Evolutionary conservation across 2,329 filamentous ascomycete genomes (phyloP), one percentile per base, ranked within the genome.

Genomic region (Colletotrichum sp.): DNA sequence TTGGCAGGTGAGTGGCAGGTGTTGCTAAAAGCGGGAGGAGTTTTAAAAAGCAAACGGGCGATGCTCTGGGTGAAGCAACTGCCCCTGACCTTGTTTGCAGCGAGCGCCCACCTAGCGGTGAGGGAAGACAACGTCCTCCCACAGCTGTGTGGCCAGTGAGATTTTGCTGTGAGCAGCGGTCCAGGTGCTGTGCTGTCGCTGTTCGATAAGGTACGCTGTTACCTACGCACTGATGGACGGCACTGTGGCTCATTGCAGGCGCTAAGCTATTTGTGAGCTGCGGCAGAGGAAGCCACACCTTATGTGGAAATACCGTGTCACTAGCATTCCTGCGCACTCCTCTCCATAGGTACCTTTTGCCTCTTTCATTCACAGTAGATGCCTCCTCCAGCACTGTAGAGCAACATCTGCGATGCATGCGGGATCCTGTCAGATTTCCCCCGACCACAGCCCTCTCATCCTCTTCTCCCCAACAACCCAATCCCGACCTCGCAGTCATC

Each of bases 401-500:
- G 43, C 43, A 52, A 52, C 43, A 21, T 52, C n/a, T 52, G 43
- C 12, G 43, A 26, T 43, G 21, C 15, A 39, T 21, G 32, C 32
- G 34, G 48, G 43, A 48, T 57, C 48, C 32, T 60, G 32, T 60
- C 32, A 43, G 36, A 28, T 68, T 61, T 52, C 52, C 67, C 67
- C 67, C 26, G 36, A 4, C 65, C 57, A 63, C 55, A 61, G 57
- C 57, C 57, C 15, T 63, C 59, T 16, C 43, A 52, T 52, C 43
- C 43, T 52, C 13, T 26, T 67, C 16, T 26, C 32, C 64, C 65
- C 70, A 68, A 73, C 57, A 68, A 75, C 69, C 69, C 69, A 72
- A 72, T 72, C 55, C 69, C 57, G 69, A 72, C 69, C 63, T 75
- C 69, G 36, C 55, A 67, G n/a, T 15, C 57, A 59, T 43, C 7